Evolutionary conservation across 2,329 filamentous ascomycete species (phyloP), one percentile per base, ranked within the genome.

Genomic region (Acephala macrosclerotiorum): DNA sequence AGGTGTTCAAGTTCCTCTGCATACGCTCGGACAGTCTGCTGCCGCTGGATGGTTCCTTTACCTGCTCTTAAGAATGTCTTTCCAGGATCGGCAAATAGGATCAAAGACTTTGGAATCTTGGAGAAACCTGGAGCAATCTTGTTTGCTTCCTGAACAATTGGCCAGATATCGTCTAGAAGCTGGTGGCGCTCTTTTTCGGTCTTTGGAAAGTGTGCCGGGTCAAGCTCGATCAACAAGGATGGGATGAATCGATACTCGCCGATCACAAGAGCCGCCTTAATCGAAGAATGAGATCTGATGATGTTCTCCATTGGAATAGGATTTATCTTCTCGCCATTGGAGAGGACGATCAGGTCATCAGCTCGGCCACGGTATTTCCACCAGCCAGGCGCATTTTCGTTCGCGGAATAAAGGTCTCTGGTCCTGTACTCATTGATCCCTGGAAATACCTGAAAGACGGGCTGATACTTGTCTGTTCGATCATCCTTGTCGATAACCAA

Each of bases 1-100:
- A 81, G 64, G 0, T 68, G 55, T 20, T 79, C 74, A 2, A 81
- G 40, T 63, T 79, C 75, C 0, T 69, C n/a, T 11, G 67, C 61
- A 59, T 79, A 80, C 16, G 74, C 36, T 6, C 73, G 66, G 2
- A 79, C 20, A 2, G 76, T 77, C 20, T 66, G 55, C 22, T 66
- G 66, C 9, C 78, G 70, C 61, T 78, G 78, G 1, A 80, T 67
- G 1, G 79, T 80, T 1, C 79, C 79, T 63, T 81, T 81, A 0
- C 72, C 72, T 6, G 79, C 73, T 49, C 77, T 73, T 0, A 74
- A 66, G 62, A 80, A 75, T 0, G 78, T 77, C 68, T 77, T 79
- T 0, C 71, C 73, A 1, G 74, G 58, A 9, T 68, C 65, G 0
- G 75, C 71, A 20, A 81, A 75, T 2, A 74, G 35, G 22, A 81